A percentile compares a stretch with the other conserved stretches of the same genome.
Conservation (phyloP, 2,329 filamentous ascomycete species). For the Aspergillus sp. region DNA sequence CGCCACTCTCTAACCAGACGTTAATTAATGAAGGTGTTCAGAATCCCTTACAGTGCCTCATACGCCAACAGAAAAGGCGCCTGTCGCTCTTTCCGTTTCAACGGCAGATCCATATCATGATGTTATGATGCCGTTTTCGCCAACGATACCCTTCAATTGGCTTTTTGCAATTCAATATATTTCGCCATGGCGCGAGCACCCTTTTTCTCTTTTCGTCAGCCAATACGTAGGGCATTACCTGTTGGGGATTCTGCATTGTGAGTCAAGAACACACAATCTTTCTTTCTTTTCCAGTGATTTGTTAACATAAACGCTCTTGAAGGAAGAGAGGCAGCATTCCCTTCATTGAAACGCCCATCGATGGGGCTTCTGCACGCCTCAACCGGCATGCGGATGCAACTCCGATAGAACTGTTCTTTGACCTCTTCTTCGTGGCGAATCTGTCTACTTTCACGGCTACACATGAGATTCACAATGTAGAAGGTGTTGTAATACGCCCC, state of each 20-base stretch:
- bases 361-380: constrained; percentile 33
- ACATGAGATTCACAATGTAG: constrained; percentile 54
- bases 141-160: constrained; percentile 17
- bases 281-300: background rate
- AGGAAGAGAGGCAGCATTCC: constrained; percentile 23
- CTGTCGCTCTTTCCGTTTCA: constrained; percentile 10
- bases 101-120: background rate
- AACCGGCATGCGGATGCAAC: constrained; percentile 51
- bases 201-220: constrained; percentile 32
- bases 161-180: background rate
- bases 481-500: constrained; percentile 28
- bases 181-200: constrained; percentile 28
- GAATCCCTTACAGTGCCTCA: no score
- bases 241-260: constrained; percentile 20
- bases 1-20: no score
- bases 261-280: constrained; percentile 13
- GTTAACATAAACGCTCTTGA: background rate
- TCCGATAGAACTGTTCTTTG: constrained; percentile 59
- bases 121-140: background rate
- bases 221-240: constrained; percentile 18
- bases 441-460: constrained; percentile 61
- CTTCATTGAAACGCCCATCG: constrained; percentile 38
- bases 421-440: constrained; percentile 64
- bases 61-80: background rate
- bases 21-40: no score